Evolutionary conservation across 2,329 filamentous ascomycete species (phyloP).

Genomic region (Colletotrichum lupini): DNA sequence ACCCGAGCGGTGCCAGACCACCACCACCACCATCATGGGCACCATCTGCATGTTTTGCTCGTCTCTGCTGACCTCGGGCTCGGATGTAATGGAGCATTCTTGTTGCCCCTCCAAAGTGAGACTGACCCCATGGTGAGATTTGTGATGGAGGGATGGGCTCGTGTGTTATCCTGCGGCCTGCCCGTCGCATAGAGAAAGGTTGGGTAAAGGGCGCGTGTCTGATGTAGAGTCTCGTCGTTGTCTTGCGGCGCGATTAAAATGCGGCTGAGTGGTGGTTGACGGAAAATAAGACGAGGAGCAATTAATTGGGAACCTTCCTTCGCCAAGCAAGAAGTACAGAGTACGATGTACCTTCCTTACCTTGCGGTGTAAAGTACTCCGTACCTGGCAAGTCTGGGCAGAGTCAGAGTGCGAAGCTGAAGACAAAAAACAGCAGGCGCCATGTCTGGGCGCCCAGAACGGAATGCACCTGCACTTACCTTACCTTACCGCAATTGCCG

Average conservation of each 20-base stretch:
- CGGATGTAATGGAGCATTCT: not conserved
- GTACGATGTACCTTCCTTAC: no score
- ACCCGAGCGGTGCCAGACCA: not conserved
- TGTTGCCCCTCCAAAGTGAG: not conserved
- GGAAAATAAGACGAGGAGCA: not conserved
- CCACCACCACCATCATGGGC: not conserved
- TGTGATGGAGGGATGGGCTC: not conserved
- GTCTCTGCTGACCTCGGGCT: not conserved
- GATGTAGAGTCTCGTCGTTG: not conserved
- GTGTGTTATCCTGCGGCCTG: not conserved
- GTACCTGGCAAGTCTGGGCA: no score
- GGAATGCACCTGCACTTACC: not conserved
- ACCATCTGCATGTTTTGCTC: not conserved
- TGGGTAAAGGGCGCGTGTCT: not conserved
- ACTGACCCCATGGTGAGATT: not conserved
- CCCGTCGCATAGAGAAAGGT: not conserved
- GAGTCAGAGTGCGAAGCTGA: not conserved
- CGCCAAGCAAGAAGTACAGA: no score
- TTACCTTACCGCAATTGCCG: not conserved
- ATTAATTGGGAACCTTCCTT: not conserved
- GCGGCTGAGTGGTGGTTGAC: not conserved
- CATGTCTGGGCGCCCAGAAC: not conserved
- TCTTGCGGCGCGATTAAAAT: not conserved
- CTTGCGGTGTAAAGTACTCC: no score
- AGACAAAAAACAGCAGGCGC: not conserved